Base-by-base conservation (phyloP, 805 yeast species). In the Wickerhamiella allomyrinae region DNA sequence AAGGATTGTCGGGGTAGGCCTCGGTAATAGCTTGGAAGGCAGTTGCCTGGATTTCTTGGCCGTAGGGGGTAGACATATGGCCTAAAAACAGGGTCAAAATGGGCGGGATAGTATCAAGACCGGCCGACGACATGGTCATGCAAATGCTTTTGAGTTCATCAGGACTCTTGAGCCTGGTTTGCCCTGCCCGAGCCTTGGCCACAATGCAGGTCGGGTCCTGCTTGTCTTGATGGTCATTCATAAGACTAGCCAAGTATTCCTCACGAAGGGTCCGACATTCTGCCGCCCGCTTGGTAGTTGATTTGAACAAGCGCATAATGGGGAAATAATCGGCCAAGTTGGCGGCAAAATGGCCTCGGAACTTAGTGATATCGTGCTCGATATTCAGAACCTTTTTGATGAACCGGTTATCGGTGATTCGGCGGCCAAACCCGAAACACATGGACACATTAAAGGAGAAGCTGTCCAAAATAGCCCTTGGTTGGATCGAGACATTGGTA, bases 91-190 rank as follows among this genome's bases (percentile, higher is more conserved):
- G 73, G 47, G 69, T 68, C 40, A 78, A 61, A 34, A 73, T 77
- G 29, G 77, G 60, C 0, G 83, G 75, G 1, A 77, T 70, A 49
- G 78, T 79, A 53, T 79, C 86, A 19, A 79, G 59, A 0, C 86
- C 86, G 9, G 85, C 86, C 49, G 82, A 75, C 0, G 79, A 74
- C 77, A 78, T 72, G 0, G 84, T 75, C 37, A 79, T 58, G 52
- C 84, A 77, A 3, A 76, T 65, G 37, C 80, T 71, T 37, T 63
- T 62, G 37, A 73, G 50, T 50, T 76, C 80, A 8, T 20, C 48
- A 8, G 19, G 22, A 20, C 7, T 49, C 49, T 14, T 21, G n/a
- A 23, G 29, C 14, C 17, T 42, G 25, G 29, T 41, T 38, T 23
- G 49, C 47, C 9, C 52, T 51, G 39, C 45, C 49, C 39, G 47